phyloP scores from a whole-genome alignment of 1,284 basidiomycete species.

The Porogramme epimiltina region DNA sequence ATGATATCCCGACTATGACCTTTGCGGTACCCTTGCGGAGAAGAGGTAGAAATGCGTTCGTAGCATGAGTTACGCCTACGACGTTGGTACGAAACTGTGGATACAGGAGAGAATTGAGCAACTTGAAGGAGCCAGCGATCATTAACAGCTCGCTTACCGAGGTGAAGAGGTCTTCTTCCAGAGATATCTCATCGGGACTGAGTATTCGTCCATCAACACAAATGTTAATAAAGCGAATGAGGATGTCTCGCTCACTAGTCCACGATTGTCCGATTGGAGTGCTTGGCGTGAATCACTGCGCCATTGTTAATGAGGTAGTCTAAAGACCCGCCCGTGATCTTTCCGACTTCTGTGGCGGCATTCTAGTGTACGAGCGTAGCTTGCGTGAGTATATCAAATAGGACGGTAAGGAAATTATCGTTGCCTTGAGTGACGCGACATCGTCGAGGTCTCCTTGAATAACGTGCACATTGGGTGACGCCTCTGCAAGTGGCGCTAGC shows the following conservation, averaged over 20 bases:
- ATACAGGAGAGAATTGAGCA: background rate
- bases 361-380: background rate
- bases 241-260: too few relatives aligned
- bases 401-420: constrained; percentile 13
- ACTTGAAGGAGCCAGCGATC: constrained; percentile 11
- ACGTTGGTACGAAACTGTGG: constrained; percentile 37
- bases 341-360: background rate
- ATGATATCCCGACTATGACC: constrained; percentile 39
- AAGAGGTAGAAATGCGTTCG: constrained; percentile 24
- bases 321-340: background rate
- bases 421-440: too few relatives aligned
- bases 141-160: background rate
- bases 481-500: constrained; percentile 13
- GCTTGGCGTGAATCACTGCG: background rate
- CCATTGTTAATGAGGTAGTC: background rate
- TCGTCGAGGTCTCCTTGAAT: too few relatives aligned
- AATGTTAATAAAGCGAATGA: background rate
- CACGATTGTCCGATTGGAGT: too few relatives aligned
- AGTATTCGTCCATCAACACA: too few relatives aligned
- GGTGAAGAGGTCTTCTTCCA: constrained; percentile 26
- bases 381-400: background rate
- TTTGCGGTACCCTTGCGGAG: constrained; percentile 37
- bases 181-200: constrained; percentile 16
- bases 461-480: too few relatives aligned
- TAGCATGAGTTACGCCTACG: constrained; percentile 36